These are phyloP conservation scores for Hura crepitans DNA, from an alignment of 441 rosid genomes.

Conservation along the genomic window DNA sequence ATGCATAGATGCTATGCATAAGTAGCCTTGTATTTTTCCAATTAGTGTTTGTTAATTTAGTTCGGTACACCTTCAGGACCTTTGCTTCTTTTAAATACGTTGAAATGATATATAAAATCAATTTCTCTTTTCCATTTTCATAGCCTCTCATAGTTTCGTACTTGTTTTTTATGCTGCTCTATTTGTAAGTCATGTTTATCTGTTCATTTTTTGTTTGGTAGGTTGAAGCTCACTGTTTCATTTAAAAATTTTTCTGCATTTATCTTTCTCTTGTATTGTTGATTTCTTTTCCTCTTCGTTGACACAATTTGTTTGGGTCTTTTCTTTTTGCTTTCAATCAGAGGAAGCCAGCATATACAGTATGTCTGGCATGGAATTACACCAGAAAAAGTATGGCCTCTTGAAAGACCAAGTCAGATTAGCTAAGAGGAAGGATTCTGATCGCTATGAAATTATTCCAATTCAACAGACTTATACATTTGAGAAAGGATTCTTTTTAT, in stretches of 20 bases:
- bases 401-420: conserved; percentile 78
- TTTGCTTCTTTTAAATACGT: not conserved
- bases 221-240: not conserved
- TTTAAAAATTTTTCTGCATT: not conserved
- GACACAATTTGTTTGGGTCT: conserved; percentile 7
- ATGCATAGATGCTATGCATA: not conserved
- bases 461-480: conserved; percentile 69
- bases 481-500: conserved; percentile 87
- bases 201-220: not conserved
- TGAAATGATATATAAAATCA: not conserved
- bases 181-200: not conserved
- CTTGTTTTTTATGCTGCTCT: not conserved
- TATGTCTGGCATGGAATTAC: conserved; percentile 48
- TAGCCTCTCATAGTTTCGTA: not conserved
- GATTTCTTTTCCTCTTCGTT: not conserved
- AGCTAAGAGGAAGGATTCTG: conserved; percentile 64
- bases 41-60: not conserved
- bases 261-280: not conserved
- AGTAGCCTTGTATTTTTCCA: not conserved
- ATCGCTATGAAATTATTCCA: conserved; percentile 64
- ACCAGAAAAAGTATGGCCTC: conserved; percentile 60
- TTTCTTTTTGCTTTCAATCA: conserved; percentile 29
- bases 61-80: not conserved
- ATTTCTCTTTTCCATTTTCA: no score
- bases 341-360: conserved; percentile 27